Evolutionary conservation across 768 basidiomycete species (phyloP).

Genomic region (Rhodotorula kratochvilovae): DNA sequence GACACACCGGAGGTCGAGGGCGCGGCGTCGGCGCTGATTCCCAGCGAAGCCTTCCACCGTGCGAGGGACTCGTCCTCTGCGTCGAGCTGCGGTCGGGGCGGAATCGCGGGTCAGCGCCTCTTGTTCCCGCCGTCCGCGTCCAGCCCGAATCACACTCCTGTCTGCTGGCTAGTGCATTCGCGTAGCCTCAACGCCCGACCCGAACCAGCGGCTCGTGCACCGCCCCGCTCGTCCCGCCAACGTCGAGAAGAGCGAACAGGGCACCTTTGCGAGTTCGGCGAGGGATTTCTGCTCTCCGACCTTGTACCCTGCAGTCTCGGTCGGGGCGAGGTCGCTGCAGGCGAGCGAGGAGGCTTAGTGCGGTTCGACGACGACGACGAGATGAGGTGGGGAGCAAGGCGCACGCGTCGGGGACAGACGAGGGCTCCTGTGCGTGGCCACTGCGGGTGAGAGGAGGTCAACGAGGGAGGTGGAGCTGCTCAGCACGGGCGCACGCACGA

Average conservation of each 20-base stretch:
- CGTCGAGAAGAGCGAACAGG: neutral
- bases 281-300: conserved; percentile 23
- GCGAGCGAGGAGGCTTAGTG: neutral
- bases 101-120: no score
- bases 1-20: neutral
- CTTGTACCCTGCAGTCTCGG: conserved; percentile 33
- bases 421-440: conserved; percentile 9
- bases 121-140: no score
- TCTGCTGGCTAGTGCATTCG: no score
- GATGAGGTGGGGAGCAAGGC: neutral
- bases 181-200: no score
- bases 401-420: conserved; percentile 13
- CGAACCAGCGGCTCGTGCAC: neutral
- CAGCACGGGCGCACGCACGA: neutral
- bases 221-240: neutral
- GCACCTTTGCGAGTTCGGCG: conserved; percentile 25
- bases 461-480: no score
- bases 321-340: conserved; percentile 25
- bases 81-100: conserved; percentile 57
- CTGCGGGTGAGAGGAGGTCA: neutral
- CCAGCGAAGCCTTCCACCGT: conserved; percentile 92
- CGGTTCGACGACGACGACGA: neutral
- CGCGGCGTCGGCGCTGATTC: conserved; percentile 56
- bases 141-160: no score
- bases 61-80: conserved; percentile 86